These are phyloP conservation scores for Fusarium annulatum DNA, from an alignment of 2,329 filamentous ascomycete species.

Conservation along the genomic window DNA sequence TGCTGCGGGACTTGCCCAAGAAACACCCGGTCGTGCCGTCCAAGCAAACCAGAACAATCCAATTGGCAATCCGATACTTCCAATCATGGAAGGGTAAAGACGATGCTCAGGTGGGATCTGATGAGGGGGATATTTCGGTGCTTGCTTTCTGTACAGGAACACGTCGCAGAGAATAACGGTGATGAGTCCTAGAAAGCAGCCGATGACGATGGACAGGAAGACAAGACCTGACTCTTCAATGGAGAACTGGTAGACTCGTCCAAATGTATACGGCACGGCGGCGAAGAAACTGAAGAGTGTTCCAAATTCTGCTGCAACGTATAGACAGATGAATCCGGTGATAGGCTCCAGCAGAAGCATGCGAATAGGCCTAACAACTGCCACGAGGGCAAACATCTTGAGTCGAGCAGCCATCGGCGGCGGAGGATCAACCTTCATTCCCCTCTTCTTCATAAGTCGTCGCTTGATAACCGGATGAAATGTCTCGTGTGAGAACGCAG, in stretches of 20 bases:
- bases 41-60: slow-evolving; percentile 71
- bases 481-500: slow-evolving; percentile 63
- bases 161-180: slow-evolving; percentile 56
- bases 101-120: slow-evolving; percentile 65
- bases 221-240: slow-evolving; percentile 57
- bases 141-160: slow-evolving; percentile 55
- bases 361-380: slow-evolving; percentile 62
- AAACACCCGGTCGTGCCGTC: slow-evolving; percentile 58
- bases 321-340: slow-evolving; percentile 65
- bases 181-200: slow-evolving; percentile 56
- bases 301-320: slow-evolving; percentile 62
- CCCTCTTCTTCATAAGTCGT: slow-evolving; percentile 52
- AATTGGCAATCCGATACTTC: slow-evolving; percentile 63
- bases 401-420: slow-evolving; percentile 44
- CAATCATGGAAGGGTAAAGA: slow-evolving; percentile 68
- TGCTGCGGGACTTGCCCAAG: slow-evolving; percentile 62
- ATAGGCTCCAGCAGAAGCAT: slow-evolving; percentile 74
- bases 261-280: slow-evolving; percentile 61
- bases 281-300: slow-evolving; percentile 66
- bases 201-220: slow-evolving; percentile 58
- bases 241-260: slow-evolving; percentile 57
- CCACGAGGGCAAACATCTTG: slow-evolving; percentile 53
- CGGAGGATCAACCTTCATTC: slow-evolving; percentile 39
- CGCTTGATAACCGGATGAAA: slow-evolving; percentile 64
- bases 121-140: slow-evolving; percentile 47